Percentiles rank a stretch among this genome's conserved stretches.
Evolutionary conservation across 2,329 filamentous ascomycete species (phyloP).

Genomic region (Alternaria novae-zelandiae): DNA sequence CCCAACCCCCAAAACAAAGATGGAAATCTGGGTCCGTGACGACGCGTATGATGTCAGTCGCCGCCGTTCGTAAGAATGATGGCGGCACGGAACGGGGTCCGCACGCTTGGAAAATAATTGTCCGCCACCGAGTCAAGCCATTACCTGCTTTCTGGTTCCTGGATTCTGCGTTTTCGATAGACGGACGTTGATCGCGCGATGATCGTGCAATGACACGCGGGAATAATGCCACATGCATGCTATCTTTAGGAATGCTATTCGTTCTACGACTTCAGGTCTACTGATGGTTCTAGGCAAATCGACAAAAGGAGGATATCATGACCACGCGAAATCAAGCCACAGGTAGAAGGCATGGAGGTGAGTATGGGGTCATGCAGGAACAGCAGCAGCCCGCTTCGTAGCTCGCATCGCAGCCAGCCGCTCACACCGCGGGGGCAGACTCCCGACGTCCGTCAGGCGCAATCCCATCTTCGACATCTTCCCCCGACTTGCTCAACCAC

Average conservation of each 20-base stretch:
- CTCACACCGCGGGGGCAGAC: conserved; percentile 10
- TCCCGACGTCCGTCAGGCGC: conserved; percentile 39
- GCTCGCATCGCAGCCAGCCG: neutral
- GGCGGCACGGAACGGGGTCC: conserved; percentile 14
- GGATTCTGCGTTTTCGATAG: conserved; percentile 7
- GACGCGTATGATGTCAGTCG: conserved; percentile 24
- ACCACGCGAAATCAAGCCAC: neutral
- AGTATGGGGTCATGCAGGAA: conserved; percentile 18
- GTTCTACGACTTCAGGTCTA: neutral
- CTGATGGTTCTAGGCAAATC: neutral
- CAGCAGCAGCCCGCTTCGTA: conserved; percentile 4
- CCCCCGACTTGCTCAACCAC: conserved; percentile 38
- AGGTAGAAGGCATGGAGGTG: neutral
- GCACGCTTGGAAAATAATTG: neutral
- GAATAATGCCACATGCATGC: neutral
- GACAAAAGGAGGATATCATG: conserved; percentile 7
- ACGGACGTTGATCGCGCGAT: conserved; percentile 5
- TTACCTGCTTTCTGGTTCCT: conserved; percentile 22
- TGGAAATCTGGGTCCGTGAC: conserved; percentile 17
- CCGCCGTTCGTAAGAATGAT: conserved; percentile 1
- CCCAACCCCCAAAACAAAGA: neutral
- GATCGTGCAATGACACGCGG: conserved; percentile 14
- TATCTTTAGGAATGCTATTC: neutral
- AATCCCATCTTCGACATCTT: conserved; percentile 47
- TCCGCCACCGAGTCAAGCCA: conserved; percentile 1